Percentiles rank a stretch among this genome's conserved stretches.
These are phyloP conservation scores for Cerioporus squamosus DNA, from an alignment of 1,284 basidiomycete species.

Conservation along the genomic window DNA sequence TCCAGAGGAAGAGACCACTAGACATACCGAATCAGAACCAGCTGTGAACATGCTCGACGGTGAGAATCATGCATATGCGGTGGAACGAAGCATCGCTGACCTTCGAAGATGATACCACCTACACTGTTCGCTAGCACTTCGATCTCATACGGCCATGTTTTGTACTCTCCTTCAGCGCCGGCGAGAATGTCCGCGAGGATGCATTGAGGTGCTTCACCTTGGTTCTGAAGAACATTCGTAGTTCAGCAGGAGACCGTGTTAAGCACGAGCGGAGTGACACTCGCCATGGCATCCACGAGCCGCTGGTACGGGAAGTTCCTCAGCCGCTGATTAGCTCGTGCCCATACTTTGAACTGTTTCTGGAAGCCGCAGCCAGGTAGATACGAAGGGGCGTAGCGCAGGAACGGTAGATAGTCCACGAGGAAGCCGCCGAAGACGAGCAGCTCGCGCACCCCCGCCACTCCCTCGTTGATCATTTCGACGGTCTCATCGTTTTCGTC, in stretches of 20 bases:
- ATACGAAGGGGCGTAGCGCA: conserved; percentile 17
- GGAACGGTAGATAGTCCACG: conserved; percentile 14
- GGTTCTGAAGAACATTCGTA: no score
- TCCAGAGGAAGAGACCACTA: no score
- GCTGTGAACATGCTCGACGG: not conserved
- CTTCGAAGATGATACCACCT: conserved; percentile 1
- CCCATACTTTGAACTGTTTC: conserved; percentile 2
- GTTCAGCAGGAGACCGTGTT: no score
- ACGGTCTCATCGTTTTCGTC: conserved; percentile 14
- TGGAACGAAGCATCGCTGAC: not conserved
- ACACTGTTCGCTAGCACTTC: not conserved
- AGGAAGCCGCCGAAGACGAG: conserved; percentile 3
- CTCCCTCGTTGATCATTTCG: conserved; percentile 6
- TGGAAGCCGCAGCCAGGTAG: conserved; percentile 15
- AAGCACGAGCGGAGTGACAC: not conserved
- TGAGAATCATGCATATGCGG: not conserved
- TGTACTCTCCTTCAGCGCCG: not conserved
- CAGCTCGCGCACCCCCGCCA: not conserved
- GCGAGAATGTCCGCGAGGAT: no score
- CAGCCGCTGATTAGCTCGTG: not conserved
- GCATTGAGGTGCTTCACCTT: no score
- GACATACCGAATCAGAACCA: conserved; percentile 16
- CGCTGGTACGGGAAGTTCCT: not conserved
- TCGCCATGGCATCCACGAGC: not conserved
- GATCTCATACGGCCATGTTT: not conserved